Evolutionary conservation across 2,329 filamentous ascomycete species (phyloP).

Genomic region (Penicillium occitanis): DNA sequence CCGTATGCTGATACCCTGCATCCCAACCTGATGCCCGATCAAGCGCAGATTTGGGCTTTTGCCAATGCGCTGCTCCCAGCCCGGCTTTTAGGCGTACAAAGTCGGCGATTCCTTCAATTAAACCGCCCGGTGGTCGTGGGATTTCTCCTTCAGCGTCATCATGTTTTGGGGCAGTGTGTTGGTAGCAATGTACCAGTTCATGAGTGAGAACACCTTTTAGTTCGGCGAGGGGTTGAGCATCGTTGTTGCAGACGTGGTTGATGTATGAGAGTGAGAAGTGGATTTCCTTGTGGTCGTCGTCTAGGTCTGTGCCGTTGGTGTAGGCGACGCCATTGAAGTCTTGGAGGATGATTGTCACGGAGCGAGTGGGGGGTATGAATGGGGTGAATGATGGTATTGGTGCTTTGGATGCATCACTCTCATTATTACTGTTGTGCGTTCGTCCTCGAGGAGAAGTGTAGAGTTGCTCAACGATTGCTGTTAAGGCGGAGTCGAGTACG

Average conservation of each 20-base stretch:
- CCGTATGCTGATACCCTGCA: conserved; percentile 84
- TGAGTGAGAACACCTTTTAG: conserved; percentile 82
- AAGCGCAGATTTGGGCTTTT: conserved; percentile 47
- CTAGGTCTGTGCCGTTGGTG: conserved; percentile 76
- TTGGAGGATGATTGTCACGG: conserved; percentile 78
- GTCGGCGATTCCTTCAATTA: conserved; percentile 90
- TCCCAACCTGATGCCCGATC: conserved; percentile 70
- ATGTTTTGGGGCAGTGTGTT: conserved; percentile 65
- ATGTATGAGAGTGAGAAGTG: conserved; percentile 82
- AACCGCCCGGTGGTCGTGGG: conserved; percentile 60
- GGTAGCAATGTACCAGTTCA: conserved; percentile 93
- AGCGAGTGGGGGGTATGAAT: conserved; percentile 65
- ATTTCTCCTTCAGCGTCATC: conserved; percentile 10
- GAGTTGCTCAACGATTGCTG: conserved; percentile 68
- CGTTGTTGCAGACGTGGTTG: conserved; percentile 28
- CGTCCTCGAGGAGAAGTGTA: conserved; percentile 52
- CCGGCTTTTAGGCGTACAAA: conserved; percentile 78
- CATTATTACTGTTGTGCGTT: neutral
- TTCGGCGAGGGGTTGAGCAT: conserved; percentile 52
- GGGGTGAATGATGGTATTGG: conserved; percentile 30
- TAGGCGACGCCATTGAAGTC: conserved; percentile 84
- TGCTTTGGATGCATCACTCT: neutral
- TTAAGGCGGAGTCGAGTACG: conserved; percentile 63
- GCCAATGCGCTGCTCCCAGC: conserved; percentile 82
- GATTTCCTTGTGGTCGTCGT: conserved; percentile 87